A percentile compares a stretch with the other conserved stretches of the same genome.
phyloP scores from a whole-genome alignment of 2,329 filamentous ascomycete genomes.

The Pseudomassariella vexata region DNA sequence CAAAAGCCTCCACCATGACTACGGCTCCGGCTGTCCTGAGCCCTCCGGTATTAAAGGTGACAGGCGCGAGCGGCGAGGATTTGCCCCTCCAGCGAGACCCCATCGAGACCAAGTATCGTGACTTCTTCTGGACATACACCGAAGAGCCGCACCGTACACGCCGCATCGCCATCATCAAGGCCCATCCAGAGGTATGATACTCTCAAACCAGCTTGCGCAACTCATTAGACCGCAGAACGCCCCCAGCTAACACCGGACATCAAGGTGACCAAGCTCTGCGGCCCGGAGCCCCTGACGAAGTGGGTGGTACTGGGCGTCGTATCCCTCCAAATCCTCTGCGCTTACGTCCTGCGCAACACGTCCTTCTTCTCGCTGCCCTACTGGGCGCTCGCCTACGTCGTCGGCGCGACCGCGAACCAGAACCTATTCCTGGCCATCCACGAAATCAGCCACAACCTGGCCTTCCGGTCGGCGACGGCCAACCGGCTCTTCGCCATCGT shows the following conservation, averaged over 20 bases:
- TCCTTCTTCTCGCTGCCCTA: constrained; percentile 79
- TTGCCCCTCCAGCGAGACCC: constrained; percentile 27
- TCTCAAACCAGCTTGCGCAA: too few relatives aligned
- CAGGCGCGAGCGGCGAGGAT: constrained; percentile 17
- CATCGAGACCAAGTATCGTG: constrained; percentile 38
- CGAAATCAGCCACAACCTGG: constrained; percentile 97
- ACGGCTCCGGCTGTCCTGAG: background rate
- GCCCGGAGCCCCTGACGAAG: constrained; percentile 91
- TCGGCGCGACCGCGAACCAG: constrained; percentile 95
- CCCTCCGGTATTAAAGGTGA: constrained; percentile 11
- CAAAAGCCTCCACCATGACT: constrained; percentile 3
- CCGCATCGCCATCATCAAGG: constrained; percentile 92
- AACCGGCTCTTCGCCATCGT: constrained; percentile 88
- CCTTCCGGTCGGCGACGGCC: constrained; percentile 72
- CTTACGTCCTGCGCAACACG: constrained; percentile 70
- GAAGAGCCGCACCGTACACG: constrained; percentile 94
- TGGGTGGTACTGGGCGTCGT: constrained; percentile 85
- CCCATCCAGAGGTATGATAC: constrained; percentile 95
- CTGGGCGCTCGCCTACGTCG: constrained; percentile 79
- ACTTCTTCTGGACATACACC: constrained; percentile 98
- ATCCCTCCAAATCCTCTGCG: constrained; percentile 70
- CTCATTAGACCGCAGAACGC: too few relatives aligned
- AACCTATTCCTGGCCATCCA: constrained; percentile 98
- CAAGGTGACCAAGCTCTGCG: constrained; percentile 96
- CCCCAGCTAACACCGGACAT: constrained; percentile 42